Percentiles rank a stretch among this genome's conserved stretches.
Conservation (phyloP, 176 grass and related monocot species). For the Phyllostachys edulis region DNA sequence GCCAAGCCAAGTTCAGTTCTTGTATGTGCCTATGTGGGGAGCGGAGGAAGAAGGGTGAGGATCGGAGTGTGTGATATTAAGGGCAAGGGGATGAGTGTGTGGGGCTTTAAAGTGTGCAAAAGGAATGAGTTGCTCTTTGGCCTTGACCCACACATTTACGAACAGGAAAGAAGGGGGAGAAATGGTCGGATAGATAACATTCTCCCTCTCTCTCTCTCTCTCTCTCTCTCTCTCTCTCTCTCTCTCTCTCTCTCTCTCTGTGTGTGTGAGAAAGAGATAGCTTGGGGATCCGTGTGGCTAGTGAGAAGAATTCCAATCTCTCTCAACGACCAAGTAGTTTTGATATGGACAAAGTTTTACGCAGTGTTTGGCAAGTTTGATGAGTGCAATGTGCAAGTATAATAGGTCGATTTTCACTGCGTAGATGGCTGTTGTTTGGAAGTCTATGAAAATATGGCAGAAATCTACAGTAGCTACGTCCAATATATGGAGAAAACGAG, state of each 20-base stretch:
- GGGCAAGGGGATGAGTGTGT: not conserved
- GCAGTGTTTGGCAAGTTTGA: not conserved
- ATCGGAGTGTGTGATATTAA: not conserved
- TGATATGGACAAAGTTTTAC: not conserved
- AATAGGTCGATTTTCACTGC: not conserved
- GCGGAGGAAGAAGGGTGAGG: constrained; percentile 38
- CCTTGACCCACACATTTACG: constrained; percentile 13
- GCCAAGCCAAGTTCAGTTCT: not conserved
- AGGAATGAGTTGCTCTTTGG: constrained; percentile 54
- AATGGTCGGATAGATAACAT: constrained; percentile 38
- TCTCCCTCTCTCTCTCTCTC: not conserved
- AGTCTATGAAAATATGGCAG: not conserved
- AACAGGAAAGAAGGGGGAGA: constrained; percentile 46
- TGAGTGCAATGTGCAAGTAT: not conserved
- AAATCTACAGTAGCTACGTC: not conserved
- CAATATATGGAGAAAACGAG: not conserved
- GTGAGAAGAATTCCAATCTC: not conserved
- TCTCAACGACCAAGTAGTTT: not conserved
- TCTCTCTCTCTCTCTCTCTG: not conserved
- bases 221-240: too few relatives aligned
- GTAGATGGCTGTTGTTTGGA: not conserved
- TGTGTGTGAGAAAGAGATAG: not conserved
- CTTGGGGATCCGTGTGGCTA: not conserved
- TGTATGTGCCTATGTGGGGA: not conserved
- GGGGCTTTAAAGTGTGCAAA: constrained; percentile 63